Percentiles rank a stretch among this genome's conserved stretches.
Conservation (phyloP, 2,329 filamentous ascomycete species). For the Penicillium sp. region DNA sequence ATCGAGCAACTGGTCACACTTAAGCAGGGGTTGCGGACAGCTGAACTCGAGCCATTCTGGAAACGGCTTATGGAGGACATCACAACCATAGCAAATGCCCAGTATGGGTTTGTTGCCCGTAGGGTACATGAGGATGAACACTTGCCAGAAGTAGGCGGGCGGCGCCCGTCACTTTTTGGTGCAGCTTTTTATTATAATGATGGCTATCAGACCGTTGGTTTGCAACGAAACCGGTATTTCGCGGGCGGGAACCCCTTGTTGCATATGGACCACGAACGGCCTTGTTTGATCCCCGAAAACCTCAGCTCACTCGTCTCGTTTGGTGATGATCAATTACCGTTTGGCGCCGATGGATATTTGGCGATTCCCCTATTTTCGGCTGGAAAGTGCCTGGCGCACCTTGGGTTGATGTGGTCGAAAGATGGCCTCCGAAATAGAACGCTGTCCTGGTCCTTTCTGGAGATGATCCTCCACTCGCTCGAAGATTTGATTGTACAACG, state of each 20-base stretch:
- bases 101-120: slow-evolving; percentile 67
- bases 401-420: slow-evolving; percentile 68
- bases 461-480: slow-evolving; percentile 64
- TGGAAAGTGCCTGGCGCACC: slow-evolving; percentile 64
- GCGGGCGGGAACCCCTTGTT: slow-evolving; percentile 63
- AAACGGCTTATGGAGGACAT: slow-evolving; percentile 60
- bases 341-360: slow-evolving; percentile 63
- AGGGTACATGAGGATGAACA: slow-evolving; percentile 59
- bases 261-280: slow-evolving; percentile 68
- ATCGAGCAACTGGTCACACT: slow-evolving; percentile 58
- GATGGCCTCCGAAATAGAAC: slow-evolving; percentile 55
- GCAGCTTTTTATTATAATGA: slow-evolving; percentile 65
- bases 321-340: slow-evolving; percentile 55
- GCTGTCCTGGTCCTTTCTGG: slow-evolving; percentile 63
- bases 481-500: slow-evolving; percentile 63
- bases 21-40: slow-evolving; percentile 53
- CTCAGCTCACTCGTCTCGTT: slow-evolving; percentile 59
- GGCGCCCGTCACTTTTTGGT: slow-evolving; percentile 61
- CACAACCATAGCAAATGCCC: slow-evolving; percentile 59
- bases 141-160: slow-evolving; percentile 58
- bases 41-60: slow-evolving; percentile 62
- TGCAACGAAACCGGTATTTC: slow-evolving; percentile 60
- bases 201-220: slow-evolving; percentile 50
- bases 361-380: slow-evolving; percentile 63
- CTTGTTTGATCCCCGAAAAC: slow-evolving; percentile 63